Evolutionary conservation across 2,329 filamentous ascomycete species (phyloP).

Genomic region (Aureobasidium sp.): DNA sequence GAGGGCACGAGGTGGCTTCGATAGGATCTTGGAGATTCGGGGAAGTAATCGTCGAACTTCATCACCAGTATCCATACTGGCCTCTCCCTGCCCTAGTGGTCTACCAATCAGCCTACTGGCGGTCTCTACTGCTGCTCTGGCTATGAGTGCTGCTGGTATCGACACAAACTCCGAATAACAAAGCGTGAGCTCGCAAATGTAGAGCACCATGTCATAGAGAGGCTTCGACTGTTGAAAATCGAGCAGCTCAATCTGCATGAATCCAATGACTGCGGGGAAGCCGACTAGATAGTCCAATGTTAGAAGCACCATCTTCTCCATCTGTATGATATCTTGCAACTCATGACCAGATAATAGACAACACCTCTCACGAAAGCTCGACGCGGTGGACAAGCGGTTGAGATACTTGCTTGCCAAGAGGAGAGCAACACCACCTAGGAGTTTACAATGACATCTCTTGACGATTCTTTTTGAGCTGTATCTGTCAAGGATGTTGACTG

Average conservation of each 20-base stretch:
- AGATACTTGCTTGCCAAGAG: background rate
- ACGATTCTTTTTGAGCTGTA: background rate
- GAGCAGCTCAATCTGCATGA: background rate
- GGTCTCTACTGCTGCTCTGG: background rate
- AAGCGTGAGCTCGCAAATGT: constrained; percentile 2
- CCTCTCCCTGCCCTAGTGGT: background rate
- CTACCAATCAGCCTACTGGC: background rate
- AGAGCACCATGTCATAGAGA: background rate
- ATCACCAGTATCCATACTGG: background rate
- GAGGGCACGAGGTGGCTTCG: background rate
- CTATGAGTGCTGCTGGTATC: background rate
- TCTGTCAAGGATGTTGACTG: background rate
- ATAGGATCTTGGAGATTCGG: background rate
- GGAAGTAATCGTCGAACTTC: background rate
- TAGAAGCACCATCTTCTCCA: background rate
- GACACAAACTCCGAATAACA: background rate
- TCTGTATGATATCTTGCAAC: background rate
- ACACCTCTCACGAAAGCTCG: background rate
- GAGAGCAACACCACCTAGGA: background rate
- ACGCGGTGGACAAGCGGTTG: background rate
- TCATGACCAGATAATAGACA: background rate
- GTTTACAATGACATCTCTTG: background rate
- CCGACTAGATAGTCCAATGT: background rate
- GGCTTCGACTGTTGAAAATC: background rate
- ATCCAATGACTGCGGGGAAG: background rate